Evolutionary conservation across 257 asterid genomes (phyloP), one percentile per base, ranked within the genome.

Genomic region (Solanum chilense): DNA sequence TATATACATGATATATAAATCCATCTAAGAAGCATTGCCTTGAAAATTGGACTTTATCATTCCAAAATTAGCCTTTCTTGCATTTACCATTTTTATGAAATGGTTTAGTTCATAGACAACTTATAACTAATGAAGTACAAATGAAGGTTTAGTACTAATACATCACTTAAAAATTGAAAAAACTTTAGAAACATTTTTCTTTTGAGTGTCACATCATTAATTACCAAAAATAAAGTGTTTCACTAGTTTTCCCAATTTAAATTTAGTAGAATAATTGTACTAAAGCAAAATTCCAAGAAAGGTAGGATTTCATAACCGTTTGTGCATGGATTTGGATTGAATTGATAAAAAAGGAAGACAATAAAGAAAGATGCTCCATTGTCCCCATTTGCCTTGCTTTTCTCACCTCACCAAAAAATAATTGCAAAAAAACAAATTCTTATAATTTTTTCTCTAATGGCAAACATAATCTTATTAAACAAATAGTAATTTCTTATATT

Each of bases 401-500:
- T 39, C 82, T 74, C 52, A 74, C 82, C 52, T 39, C 82, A 74
- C 52, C 82, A 21, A 39, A 71, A 71, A 15, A 68, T 27, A 25
- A 25, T 27, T 86, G 85, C 83, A 69, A 77, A 9, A 80, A 74
- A 20, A 37, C 39, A 80, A 31, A 16, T 27, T 66, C 42, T 70
- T 62, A 35, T 18, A n/a, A 23, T n/a, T 71, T 29, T 77, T 86
- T 82, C 87, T 37, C 66, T 91, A 92, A 93, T 93, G 93, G 92
- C 90, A 88, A 91, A 92, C 95, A 93, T 45, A 85, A 86, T 87
- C 86, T 70, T 83, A 85, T 33, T 89, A 90, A 58, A 21, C 49
- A 74, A 74, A 83, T 86, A 37, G 7, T 5, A 49, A 49, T 49
- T 81, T 66, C 68, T 42, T 47, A 20, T 7, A 47, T 39, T 15